These are phyloP conservation scores for Inosperma sp. DNA, from an alignment of 768 basidiomycete genomes.

Conservation along the genomic window DNA sequence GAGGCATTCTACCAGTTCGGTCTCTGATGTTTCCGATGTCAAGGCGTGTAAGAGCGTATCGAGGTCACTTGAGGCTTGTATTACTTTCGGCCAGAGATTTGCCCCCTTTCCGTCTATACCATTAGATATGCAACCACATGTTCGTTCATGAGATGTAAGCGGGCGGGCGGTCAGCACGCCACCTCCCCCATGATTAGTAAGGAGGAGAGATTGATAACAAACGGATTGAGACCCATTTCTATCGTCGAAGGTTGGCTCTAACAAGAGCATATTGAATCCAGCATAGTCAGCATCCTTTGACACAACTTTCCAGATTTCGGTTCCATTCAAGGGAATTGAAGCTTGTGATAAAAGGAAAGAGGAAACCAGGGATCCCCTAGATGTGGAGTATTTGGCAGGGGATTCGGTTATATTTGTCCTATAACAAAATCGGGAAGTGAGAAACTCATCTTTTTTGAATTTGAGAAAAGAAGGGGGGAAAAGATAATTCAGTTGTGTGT, in stretches of 20 bases:
- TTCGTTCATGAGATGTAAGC: constrained; percentile 46
- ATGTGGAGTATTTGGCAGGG: constrained; percentile 42
- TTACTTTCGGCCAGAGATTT: constrained; percentile 71
- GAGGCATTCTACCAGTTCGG: constrained; percentile 50
- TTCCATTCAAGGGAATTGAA: constrained; percentile 43
- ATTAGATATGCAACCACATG: constrained; percentile 65
- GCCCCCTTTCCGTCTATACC: constrained; percentile 63
- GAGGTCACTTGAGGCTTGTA: constrained; percentile 50
- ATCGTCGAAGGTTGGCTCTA: constrained; percentile 38
- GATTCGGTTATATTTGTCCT: constrained; percentile 84
- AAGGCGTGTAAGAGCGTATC: constrained; percentile 37
- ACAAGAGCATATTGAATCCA: constrained; percentile 77
- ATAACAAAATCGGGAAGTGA: constrained; percentile 12
- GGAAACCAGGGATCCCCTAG: constrained; percentile 65
- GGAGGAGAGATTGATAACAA: constrained; percentile 48
- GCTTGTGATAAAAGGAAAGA: constrained; percentile 59
- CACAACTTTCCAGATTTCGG: constrained; percentile 44
- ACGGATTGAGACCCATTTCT: constrained; percentile 18
- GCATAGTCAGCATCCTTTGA: constrained; percentile 54
- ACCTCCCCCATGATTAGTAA: constrained; percentile 72
- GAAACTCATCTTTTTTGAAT: background rate
- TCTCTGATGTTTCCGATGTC: constrained; percentile 40
- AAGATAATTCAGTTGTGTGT: no score
- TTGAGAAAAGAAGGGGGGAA: constrained; percentile 7
- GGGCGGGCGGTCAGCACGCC: constrained; percentile 50